phyloP scores from a whole-genome alignment of 768 basidiomycete species.

The Boletus huronensis region DNA sequence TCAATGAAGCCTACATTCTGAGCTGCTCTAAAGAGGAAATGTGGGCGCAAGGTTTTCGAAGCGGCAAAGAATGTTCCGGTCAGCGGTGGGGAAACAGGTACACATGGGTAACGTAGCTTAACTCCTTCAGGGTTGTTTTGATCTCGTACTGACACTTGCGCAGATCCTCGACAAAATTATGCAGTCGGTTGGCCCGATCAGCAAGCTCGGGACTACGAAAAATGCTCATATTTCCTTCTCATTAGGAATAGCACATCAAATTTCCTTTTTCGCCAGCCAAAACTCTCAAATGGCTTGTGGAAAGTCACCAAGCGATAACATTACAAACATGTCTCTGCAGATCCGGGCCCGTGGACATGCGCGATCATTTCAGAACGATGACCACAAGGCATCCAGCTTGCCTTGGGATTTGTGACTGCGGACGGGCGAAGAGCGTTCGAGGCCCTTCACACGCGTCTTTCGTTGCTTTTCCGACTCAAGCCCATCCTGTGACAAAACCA shows the following conservation, averaged over 20 bases:
- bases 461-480: not conserved
- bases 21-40: not conserved
- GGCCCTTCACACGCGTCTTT: not conserved
- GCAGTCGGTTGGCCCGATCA: not conserved
- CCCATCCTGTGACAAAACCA: not conserved
- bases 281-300: too few species aligned
- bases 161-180: constrained; percentile 14
- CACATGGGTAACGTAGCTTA: constrained; percentile 23
- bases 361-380: constrained; percentile 6
- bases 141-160: constrained; percentile 19
- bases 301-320: not conserved
- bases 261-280: not conserved
- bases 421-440: constrained; percentile 3
- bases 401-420: not conserved
- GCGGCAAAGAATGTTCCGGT: not conserved
- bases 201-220: not conserved
- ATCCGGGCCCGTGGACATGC: constrained; percentile 1
- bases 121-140: constrained; percentile 33
- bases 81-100: constrained; percentile 9
- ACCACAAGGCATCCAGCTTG: constrained; percentile 10
- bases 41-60: not conserved
- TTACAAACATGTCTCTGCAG: not conserved
- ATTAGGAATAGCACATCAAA: not conserved
- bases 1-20: not conserved
- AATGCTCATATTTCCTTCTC: not conserved